Percentiles rank a stretch among this genome's conserved stretches.
Evolutionary conservation across 1,139 yeast genomes (phyloP).

Genomic region (Taiozyma sp.): DNA sequence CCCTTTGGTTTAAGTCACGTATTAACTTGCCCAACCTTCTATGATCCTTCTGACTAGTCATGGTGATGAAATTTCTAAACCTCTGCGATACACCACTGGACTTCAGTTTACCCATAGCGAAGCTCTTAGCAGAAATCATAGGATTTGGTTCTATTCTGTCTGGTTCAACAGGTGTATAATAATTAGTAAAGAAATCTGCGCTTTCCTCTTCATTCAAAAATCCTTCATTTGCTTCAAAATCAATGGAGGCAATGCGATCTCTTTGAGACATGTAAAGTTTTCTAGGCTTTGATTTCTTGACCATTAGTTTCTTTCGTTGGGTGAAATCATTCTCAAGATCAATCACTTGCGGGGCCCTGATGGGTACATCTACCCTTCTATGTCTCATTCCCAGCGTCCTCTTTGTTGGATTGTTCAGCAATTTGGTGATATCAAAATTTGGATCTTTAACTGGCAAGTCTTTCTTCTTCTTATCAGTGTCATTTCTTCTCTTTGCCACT

Average conservation of each 20-base stretch:
- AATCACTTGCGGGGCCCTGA: constrained; percentile 12
- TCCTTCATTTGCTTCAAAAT: constrained; percentile 12
- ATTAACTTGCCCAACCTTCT: constrained; percentile 10
- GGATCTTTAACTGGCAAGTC: not conserved
- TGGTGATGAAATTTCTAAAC: constrained; percentile 12
- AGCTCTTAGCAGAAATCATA: constrained; percentile 12
- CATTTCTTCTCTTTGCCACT: not conserved
- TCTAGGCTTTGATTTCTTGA: not conserved
- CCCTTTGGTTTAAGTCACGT: constrained; percentile 1
- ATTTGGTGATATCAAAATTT: constrained; percentile 49
- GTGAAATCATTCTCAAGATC: constrained; percentile 8
- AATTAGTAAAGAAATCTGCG: constrained; percentile 15
- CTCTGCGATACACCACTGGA: constrained; percentile 18
- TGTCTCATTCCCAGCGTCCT: constrained; percentile 3
- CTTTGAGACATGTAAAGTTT: constrained; percentile 8
- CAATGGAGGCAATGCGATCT: constrained; percentile 8
- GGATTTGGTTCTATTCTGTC: constrained; percentile 17
- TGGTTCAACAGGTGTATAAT: constrained; percentile 8
- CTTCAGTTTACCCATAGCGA: constrained; percentile 11
- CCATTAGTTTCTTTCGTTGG: not conserved
- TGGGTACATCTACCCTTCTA: constrained; percentile 7
- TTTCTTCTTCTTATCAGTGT: not conserved
- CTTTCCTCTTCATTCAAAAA: constrained; percentile 13
- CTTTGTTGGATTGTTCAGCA: constrained; percentile 31
- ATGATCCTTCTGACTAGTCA: constrained; percentile 7